Percentiles rank a stretch among this genome's conserved stretches.
These are phyloP conservation scores for Zizania latifolia DNA, from an alignment of 176 grass and related monocot species.

Conservation along the genomic window DNA sequence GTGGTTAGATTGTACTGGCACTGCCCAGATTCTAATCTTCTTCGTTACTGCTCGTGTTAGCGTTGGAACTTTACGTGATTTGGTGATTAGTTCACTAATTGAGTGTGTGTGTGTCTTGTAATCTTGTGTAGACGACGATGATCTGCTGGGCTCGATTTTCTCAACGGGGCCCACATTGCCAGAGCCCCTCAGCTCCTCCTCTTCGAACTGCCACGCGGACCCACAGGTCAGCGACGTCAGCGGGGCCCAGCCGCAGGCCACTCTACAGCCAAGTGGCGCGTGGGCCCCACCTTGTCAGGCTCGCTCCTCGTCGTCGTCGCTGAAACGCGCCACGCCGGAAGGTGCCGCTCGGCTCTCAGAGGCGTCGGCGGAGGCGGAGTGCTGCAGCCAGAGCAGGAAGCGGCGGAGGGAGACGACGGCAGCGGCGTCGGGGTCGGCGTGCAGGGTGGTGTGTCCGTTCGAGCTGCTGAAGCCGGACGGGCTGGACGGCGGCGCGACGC, in stretches of 20 bases:
- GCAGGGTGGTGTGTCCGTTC: slow-evolving; percentile 61
- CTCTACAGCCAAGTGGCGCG: neutral
- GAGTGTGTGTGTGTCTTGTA: neutral
- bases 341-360: too few species aligned
- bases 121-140: slow-evolving; percentile 19
- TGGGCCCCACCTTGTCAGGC: neutral
- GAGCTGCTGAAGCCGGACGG: slow-evolving; percentile 83
- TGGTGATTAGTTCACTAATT: neutral
- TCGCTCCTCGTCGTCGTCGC: neutral
- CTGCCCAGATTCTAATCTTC: slow-evolving; percentile 41
- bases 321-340: slow-evolving; percentile 34
- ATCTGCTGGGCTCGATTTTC: slow-evolving; percentile 47
- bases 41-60: neutral
- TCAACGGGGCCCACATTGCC: slow-evolving; percentile 19
- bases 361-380: slow-evolving; percentile 1
- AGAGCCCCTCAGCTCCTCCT: slow-evolving; percentile 46
- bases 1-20: slow-evolving; percentile 37
- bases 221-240: neutral
- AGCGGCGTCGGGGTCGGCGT: neutral
- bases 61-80: slow-evolving; percentile 2
- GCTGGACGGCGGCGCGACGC: slow-evolving; percentile 73
- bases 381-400: slow-evolving; percentile 33
- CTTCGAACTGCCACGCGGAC: slow-evolving; percentile 39
- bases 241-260: neutral
- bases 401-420: neutral